These are phyloP conservation scores for Hygrophorus russula DNA, from an alignment of 768 basidiomycete genomes.

Conservation along the genomic window DNA sequence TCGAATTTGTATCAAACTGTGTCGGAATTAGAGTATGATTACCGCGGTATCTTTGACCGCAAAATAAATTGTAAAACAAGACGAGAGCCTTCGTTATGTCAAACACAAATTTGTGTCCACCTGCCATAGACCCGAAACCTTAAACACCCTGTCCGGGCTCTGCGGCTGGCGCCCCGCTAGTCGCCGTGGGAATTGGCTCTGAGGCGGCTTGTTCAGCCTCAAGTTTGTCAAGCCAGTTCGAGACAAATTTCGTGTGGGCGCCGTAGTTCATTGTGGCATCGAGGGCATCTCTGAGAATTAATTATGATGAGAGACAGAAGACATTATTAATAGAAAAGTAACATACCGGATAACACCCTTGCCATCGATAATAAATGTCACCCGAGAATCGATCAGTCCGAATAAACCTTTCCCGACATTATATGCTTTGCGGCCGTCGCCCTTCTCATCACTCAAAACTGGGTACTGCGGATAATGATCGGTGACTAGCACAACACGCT, in stretches of 20 bases:
- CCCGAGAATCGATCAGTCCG: constrained; percentile 52
- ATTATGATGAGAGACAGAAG: neutral
- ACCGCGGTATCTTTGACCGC: no score
- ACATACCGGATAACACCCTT: constrained; percentile 58
- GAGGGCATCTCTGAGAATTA: constrained; percentile 44
- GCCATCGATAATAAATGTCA: constrained; percentile 68
- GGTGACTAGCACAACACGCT: neutral
- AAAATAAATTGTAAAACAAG: no score
- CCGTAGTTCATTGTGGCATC: constrained; percentile 51
- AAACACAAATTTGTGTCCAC: no score
- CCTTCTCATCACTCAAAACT: constrained; percentile 61
- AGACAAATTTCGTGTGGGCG: constrained; percentile 63
- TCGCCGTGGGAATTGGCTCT: neutral
- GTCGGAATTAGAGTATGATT: neutral
- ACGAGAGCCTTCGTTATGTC: no score
- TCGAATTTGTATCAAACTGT: neutral
- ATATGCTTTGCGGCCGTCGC: constrained; percentile 52
- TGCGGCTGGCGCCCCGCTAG: neutral
- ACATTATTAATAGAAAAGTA: no score
- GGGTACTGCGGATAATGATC: constrained; percentile 39
- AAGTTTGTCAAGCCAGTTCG: constrained; percentile 50
- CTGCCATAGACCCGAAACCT: no score
- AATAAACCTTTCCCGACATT: constrained; percentile 55
- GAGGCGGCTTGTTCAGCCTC: constrained; percentile 24
- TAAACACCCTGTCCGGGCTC: no score